phyloP scores from a whole-genome alignment of 1,284 basidiomycete species.

The Malassezia psittaci region DNA sequence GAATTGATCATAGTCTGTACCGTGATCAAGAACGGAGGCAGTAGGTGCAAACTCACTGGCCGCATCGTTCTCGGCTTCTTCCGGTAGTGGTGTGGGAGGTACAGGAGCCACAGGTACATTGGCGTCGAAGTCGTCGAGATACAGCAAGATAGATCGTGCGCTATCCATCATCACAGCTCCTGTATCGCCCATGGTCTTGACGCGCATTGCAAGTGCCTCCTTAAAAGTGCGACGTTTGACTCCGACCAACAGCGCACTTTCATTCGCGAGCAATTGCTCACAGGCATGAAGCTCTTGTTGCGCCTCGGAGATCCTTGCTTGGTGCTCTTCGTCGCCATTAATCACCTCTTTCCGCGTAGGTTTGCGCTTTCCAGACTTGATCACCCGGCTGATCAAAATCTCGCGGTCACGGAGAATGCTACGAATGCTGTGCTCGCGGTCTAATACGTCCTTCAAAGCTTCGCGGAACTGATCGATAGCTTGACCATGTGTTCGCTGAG shows the following conservation, averaged over 20 bases:
- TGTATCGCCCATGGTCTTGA: slow-evolving; percentile 49
- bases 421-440: slow-evolving; percentile 48
- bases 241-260: slow-evolving; percentile 46
- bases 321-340: slow-evolving; percentile 38
- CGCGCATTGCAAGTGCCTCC: slow-evolving; percentile 49
- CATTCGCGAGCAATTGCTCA: slow-evolving; percentile 47
- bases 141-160: slow-evolving; percentile 45
- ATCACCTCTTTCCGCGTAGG: slow-evolving; percentile 29
- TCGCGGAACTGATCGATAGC: slow-evolving; percentile 48
- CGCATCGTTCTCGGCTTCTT: not conserved
- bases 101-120: slow-evolving; percentile 27
- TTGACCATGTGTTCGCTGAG: slow-evolving; percentile 47
- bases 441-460: slow-evolving; percentile 49
- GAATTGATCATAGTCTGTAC: not conserved
- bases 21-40: not conserved
- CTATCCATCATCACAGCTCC: slow-evolving; percentile 48
- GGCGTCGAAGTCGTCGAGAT: slow-evolving; percentile 46
- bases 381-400: slow-evolving; percentile 49
- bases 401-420: slow-evolving; percentile 49
- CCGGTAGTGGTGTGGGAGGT: slow-evolving; percentile 4
- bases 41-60: not conserved
- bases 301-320: slow-evolving; percentile 45
- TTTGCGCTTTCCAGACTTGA: slow-evolving; percentile 48
- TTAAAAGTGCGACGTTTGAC: slow-evolving; percentile 50
- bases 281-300: slow-evolving; percentile 49